phyloP scores from a whole-genome alignment of 352 stramenopile species.

The Phytopythium boreale region DNA sequence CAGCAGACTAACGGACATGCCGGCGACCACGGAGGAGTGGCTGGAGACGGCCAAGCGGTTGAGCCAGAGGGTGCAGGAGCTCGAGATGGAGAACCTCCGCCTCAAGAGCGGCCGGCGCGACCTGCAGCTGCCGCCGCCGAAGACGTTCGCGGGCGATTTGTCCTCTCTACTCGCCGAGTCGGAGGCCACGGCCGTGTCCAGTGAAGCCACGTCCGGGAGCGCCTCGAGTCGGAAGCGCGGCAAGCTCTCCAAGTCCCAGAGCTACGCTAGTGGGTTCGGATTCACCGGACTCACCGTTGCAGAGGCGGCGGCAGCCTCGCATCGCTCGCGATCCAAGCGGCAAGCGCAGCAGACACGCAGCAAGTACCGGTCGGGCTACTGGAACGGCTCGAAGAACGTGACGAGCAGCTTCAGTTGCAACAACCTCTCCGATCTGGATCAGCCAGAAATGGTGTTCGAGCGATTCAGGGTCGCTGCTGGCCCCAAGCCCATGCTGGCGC shows the following conservation, averaged over 20 bases:
- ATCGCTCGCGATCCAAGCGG: conserved; percentile 50
- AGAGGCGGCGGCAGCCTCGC: conserved; percentile 59
- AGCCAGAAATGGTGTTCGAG: conserved; percentile 40
- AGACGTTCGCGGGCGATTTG: conserved; percentile 41
- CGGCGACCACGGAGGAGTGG: conserved; percentile 41
- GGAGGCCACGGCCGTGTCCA: conserved; percentile 7
- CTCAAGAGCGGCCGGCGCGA: conserved; percentile 29
- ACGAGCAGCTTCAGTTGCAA: conserved; percentile 85
- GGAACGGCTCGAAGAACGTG: conserved; percentile 66
- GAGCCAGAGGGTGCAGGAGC: conserved; percentile 57
- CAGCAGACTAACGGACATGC: background rate
- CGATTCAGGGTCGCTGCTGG: conserved; percentile 10
- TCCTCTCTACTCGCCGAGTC: conserved; percentile 13
- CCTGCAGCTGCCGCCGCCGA: conserved; percentile 17
- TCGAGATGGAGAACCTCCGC: conserved; percentile 60
- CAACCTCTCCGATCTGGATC: conserved; percentile 67
- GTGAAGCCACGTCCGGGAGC: conserved; percentile 4
- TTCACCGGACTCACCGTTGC: conserved; percentile 55
- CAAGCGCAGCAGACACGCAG: conserved; percentile 22
- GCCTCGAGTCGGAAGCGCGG: conserved; percentile 10
- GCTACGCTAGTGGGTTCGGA: conserved; percentile 50
- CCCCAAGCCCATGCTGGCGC: conserved; percentile 11
- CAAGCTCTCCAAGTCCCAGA: conserved; percentile 57
- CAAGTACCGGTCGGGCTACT: conserved; percentile 61
- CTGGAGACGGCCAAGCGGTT: conserved; percentile 45